Percentiles rank a stretch among this genome's conserved stretches.
Evolutionary conservation across 345 rosid species (phyloP).

Genomic region (Salix dunnii): DNA sequence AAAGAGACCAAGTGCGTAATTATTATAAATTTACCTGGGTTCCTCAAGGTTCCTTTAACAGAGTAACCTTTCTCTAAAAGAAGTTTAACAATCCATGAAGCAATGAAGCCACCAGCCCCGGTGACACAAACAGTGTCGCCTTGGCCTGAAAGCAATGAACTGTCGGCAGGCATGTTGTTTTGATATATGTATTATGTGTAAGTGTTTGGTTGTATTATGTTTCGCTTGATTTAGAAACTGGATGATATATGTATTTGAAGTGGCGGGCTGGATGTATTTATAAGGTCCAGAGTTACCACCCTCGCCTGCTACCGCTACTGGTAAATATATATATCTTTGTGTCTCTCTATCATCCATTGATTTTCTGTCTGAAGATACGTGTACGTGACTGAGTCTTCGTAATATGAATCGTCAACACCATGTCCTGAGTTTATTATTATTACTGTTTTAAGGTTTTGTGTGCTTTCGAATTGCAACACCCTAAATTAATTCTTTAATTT

Average conservation of each 20-base stretch:
- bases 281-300: background rate
- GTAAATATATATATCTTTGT: background rate
- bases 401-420: too few relatives aligned
- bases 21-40: constrained; percentile 49
- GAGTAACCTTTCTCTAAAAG: constrained; percentile 76
- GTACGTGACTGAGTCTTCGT: too few relatives aligned
- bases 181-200: background rate
- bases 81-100: constrained; percentile 91
- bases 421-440: too few relatives aligned
- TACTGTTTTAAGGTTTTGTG: too few relatives aligned
- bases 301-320: background rate
- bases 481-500: too few relatives aligned
- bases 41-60: constrained; percentile 80
- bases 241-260: background rate
- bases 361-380: too few relatives aligned
- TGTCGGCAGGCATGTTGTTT: constrained; percentile 24
- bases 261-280: background rate
- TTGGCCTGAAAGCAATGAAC: constrained; percentile 28
- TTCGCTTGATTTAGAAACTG: background rate
- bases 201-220: background rate
- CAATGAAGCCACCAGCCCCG: constrained; percentile 98
- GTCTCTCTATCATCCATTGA: too few relatives aligned
- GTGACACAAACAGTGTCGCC: constrained; percentile 83
- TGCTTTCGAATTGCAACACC: too few relatives aligned
- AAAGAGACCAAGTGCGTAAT: background rate